Evolutionary conservation across 768 basidiomycete species (phyloP), one percentile per base, ranked within the genome.

Genomic region (Russula olivacea): DNA sequence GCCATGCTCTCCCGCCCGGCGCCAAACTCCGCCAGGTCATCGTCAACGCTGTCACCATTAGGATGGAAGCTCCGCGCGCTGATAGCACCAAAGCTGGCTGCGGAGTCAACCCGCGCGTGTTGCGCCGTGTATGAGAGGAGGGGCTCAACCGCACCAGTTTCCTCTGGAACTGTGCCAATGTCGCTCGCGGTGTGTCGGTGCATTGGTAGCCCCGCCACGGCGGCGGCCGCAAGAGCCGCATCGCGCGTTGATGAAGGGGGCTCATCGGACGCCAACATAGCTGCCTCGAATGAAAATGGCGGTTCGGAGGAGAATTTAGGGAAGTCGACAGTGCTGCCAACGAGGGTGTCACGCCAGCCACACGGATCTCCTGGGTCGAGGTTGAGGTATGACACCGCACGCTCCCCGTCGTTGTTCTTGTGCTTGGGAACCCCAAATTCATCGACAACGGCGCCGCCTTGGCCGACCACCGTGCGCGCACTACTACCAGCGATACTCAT

Each of bases 401-500:
- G 59, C 38, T 38, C 61, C 12, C 43, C 12, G 12, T 59, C 49
- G 10, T 57, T 49, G 55, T 61, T 32, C 64, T 63, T 55, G 59
- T 36, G 40, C 53, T 34, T 59, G 55, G 58, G 58, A 32, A 53
- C 38, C 15, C 68, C 69, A 40, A 66, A 65, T 53, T 68, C 70
- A 56, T 56, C 63, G 14, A 61, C 43, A 11, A 59, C 69, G 1
- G 66, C 70, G 6, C 67, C 71, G 32, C 58, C 59, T 25, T 53
- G 56, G 1, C 38, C 63, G 52, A 71, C 72, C 41, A 65, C 65
- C 36, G 74, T 77, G 58, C 65, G 67, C 38, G 61, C 62, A 45
- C 71, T 77, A 69, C 72, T 73, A 56, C 71, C 71, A 21, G 74
- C 74, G 61, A 76, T 75, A 47, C 74, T 70, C 45, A 71, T 72